These are phyloP conservation scores for Fagus crenata DNA, from an alignment of 306 rosid genomes.

Conservation along the genomic window DNA sequence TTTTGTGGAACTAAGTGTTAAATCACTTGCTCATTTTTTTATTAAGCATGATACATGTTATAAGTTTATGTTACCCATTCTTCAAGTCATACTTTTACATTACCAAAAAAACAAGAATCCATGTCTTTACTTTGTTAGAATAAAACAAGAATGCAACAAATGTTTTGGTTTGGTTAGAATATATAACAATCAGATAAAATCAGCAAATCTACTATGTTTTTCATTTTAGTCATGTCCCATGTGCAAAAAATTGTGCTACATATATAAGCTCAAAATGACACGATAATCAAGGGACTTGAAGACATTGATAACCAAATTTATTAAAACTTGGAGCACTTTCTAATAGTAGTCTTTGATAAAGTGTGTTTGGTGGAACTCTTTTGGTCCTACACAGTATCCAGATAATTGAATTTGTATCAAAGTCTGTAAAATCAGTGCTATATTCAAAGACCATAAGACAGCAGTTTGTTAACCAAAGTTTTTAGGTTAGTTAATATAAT, in stretches of 20 bases:
- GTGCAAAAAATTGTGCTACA: neutral
- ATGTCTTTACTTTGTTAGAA: too few species aligned
- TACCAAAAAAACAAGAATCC: too few species aligned
- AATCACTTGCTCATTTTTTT: conserved; percentile 5
- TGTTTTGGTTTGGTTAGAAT: too few species aligned
- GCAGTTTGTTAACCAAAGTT: neutral
- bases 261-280: neutral
- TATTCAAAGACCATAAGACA: neutral
- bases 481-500: neutral
- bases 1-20: conserved; percentile 17
- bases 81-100: too few species aligned
- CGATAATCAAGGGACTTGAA: conserved; percentile 11
- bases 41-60: too few species aligned
- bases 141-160: too few species aligned
- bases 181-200: too few species aligned
- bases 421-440: neutral
- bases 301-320: conserved; percentile 22
- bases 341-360: neutral
- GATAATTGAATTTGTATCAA: neutral
- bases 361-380: neutral
- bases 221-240: neutral
- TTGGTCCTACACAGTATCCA: neutral
- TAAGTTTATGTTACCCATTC: too few species aligned
- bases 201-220: too few species aligned
- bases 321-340: neutral